Conservation (phyloP, 371 early-diverging fungal species). For the Chytridium lagenaria region DNA sequence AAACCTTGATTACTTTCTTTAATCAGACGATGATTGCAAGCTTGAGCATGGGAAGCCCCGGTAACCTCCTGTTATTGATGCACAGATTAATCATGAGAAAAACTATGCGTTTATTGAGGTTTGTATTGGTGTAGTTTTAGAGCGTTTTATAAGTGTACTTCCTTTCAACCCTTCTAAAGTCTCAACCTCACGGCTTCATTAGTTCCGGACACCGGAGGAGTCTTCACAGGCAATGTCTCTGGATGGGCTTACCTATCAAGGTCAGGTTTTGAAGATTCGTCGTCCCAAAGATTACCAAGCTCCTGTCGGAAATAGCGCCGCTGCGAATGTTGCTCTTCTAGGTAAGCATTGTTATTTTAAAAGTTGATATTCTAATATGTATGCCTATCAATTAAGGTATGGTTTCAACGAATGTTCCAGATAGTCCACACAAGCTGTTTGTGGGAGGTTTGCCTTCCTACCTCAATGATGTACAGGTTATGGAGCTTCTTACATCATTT, state of each 20-base stretch:
- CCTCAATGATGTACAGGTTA: slow-evolving; percentile 91
- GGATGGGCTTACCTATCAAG: slow-evolving; percentile 88
- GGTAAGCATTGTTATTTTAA: slow-evolving; percentile 28
- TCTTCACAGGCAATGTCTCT: slow-evolving; percentile 90
- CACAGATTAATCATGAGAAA: slow-evolving; percentile 90
- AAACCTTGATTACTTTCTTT: slow-evolving; percentile 81
- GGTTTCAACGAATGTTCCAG: slow-evolving; percentile 47
- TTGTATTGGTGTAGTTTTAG: slow-evolving; percentile 52
- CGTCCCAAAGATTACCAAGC: slow-evolving; percentile 94
- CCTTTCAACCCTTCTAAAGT: slow-evolving; percentile 21
- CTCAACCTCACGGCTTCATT: too few relatives aligned
- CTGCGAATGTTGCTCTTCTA: slow-evolving; percentile 11
- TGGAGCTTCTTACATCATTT: slow-evolving; percentile 90
- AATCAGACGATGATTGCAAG: slow-evolving; percentile 79
- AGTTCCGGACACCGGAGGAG: slow-evolving; percentile 89
- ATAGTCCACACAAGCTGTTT: slow-evolving; percentile 92
- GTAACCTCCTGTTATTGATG: slow-evolving; percentile 73
- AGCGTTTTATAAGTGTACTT: neutral
- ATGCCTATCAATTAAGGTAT: neutral
- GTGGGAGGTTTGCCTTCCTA: slow-evolving; percentile 92
- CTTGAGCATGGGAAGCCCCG: slow-evolving; percentile 64
- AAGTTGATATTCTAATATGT: neutral
- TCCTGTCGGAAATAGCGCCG: slow-evolving; percentile 39
- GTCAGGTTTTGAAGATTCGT: slow-evolving; percentile 86
- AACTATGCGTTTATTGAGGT: slow-evolving; percentile 95